phyloP scores from a whole-genome alignment of 2,329 filamentous ascomycete species.

The Knoxdaviesia capensis region DNA sequence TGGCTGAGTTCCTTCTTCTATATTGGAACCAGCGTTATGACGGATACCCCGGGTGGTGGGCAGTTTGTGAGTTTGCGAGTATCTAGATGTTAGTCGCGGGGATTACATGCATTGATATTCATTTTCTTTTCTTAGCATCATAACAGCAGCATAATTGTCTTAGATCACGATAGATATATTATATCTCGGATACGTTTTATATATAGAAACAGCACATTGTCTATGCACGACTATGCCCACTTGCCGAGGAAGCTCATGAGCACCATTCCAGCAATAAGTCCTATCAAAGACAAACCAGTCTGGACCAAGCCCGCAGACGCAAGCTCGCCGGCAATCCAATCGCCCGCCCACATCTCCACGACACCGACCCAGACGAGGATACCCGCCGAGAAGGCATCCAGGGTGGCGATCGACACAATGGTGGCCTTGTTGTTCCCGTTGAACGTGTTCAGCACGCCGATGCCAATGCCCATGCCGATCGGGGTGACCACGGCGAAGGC shows the following conservation, averaged over 20 bases:
- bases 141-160: too few relatives aligned
- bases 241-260: slow-evolving; percentile 57
- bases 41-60: too few relatives aligned
- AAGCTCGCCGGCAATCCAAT: slow-evolving; percentile 48
- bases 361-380: slow-evolving; percentile 64
- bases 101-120: too few relatives aligned
- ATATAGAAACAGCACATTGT: too few relatives aligned
- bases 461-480: slow-evolving; percentile 62
- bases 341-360: slow-evolving; percentile 60
- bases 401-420: slow-evolving; percentile 49
- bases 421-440: slow-evolving; percentile 54
- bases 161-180: too few relatives aligned
- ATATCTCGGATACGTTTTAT: too few relatives aligned
- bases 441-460: slow-evolving; percentile 48
- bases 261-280: slow-evolving; percentile 39
- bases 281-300: slow-evolving; percentile 27
- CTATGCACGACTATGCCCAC: slow-evolving; percentile 34
- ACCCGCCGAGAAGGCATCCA: slow-evolving; percentile 55
- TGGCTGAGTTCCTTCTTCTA: too few relatives aligned
- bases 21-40: too few relatives aligned
- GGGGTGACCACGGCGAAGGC: slow-evolving; percentile 55
- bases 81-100: too few relatives aligned
- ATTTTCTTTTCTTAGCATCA: too few relatives aligned
- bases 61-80: too few relatives aligned
- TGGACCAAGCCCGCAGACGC: slow-evolving; percentile 25